Base-by-base conservation (phyloP, 2,329 filamentous ascomycete species). In the Trichothecium sympodiale region DNA sequence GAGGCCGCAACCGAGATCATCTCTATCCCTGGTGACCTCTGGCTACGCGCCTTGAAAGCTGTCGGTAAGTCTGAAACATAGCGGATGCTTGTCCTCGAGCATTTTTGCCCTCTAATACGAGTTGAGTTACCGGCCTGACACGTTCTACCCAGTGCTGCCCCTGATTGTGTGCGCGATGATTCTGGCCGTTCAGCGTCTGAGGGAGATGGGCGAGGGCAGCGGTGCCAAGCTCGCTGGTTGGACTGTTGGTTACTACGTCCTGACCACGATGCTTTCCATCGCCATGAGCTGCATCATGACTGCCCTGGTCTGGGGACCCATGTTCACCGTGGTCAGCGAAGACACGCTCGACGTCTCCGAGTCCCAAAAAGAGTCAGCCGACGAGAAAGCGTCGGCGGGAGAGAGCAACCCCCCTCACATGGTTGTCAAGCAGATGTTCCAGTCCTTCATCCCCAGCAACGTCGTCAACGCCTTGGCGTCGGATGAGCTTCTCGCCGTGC, bases 161-260 rank as follows among this genome's bases (percentile, higher is more conserved):
- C 49, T 72, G 36, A 72, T 72, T 29, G 53, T 71, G 17, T 62
- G 58, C 7, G 66, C 68, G 17, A 70, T 72, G 56, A 62, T 72
- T 32, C 54, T 71, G 14, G 64, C 67, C 5, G 54, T 71, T 5
- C 64, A 65, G 32, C 56, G 59, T n/a, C 55, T 72, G 7, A 58
- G 62, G 14, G 57, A 53, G 6, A 66, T 71, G 59, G 46, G 57
- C 8, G 58, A 61, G 10, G 65, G 60, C 6, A 57, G 54, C 20
- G 40, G 40, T 31, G 16, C 16, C 9, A 50, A 51, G 34, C 57
- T 72, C 0, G 68, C 65, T n/a, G 50, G 48, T 17, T 69, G 60
- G 61, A 67, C 66, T 1, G 55, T 71, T 15, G 55, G 57, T 13
- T 71, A 67, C 51, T 72, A 72, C 32, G 43, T 72, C 12, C 15